Conservation (phyloP, 2,329 filamentous ascomycete genomes). For the Colletotrichum orchidophilum region DNA sequence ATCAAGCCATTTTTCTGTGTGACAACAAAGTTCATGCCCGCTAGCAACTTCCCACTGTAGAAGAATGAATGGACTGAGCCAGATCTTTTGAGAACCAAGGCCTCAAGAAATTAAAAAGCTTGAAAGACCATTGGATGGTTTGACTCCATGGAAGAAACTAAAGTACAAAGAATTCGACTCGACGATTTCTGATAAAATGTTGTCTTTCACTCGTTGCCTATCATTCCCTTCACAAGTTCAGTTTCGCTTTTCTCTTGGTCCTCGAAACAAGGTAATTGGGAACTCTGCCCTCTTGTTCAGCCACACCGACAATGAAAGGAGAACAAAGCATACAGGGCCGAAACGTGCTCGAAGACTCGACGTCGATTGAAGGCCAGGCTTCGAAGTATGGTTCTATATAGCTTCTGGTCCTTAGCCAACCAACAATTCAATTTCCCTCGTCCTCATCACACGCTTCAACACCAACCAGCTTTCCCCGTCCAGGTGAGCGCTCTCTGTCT, state of each 20-base stretch:
- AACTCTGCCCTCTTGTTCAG: not conserved
- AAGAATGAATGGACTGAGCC: not conserved
- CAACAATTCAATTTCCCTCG: not conserved
- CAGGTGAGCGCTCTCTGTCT: not conserved
- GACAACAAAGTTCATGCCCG: too few species aligned
- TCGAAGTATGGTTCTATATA: not conserved
- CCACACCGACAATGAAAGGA: not conserved
- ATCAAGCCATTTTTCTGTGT: too few species aligned
- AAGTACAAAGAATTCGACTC: not conserved
- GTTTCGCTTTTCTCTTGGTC: too few species aligned
- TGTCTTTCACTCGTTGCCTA: not conserved
- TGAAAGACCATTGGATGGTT: too few species aligned
- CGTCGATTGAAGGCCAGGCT: not conserved
- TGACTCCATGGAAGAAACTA: not conserved
- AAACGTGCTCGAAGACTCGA: not conserved
- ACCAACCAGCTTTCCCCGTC: too few species aligned
- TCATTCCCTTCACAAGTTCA: not conserved
- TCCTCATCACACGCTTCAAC: not conserved
- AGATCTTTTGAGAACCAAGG: not conserved
- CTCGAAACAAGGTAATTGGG: not conserved
- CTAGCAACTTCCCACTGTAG: too few species aligned
- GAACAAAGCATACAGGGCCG: not conserved
- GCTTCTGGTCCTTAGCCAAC: rapidly evolving
- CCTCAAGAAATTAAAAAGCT: rapidly evolving
- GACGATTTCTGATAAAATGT: not conserved